A percentile compares a stretch with the other conserved stretches of the same genome.
Evolutionary conservation across 1,284 basidiomycete species (phyloP).

Genomic region (Peniophora sp.): DNA sequence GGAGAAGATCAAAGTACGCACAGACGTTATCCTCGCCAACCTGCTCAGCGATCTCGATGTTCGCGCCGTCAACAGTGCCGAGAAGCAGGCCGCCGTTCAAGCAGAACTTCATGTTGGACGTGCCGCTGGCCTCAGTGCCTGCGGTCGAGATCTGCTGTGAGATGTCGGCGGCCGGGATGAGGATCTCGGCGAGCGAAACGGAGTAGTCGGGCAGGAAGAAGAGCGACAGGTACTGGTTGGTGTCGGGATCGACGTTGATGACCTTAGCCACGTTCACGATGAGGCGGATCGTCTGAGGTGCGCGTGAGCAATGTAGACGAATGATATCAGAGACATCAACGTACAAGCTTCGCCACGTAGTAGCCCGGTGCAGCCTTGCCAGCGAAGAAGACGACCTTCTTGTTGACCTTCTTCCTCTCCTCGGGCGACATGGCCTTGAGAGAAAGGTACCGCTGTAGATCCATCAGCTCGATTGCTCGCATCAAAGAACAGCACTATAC

Average conservation of each 20-base stretch:
- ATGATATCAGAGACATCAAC: conserved; percentile 5
- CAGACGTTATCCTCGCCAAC: conserved; percentile 67
- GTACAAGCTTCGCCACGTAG: conserved; percentile 72
- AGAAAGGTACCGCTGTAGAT: conserved; percentile 63
- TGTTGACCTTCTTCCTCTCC: conserved; percentile 74
- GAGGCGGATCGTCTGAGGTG: conserved; percentile 72
- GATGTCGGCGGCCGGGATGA: conserved; percentile 89
- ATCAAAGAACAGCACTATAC: too few relatives aligned
- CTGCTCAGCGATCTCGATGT: conserved; percentile 93
- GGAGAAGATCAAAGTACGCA: conserved; percentile 27
- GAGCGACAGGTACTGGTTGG: conserved; percentile 74
- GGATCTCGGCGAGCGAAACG: conserved; percentile 82
- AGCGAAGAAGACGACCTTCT: conserved; percentile 83
- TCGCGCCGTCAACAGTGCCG: conserved; percentile 83
- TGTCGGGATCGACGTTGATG: conserved; percentile 83
- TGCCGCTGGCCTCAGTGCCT: conserved; percentile 84
- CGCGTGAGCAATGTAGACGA: conserved; percentile 6
- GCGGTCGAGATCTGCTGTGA: conserved; percentile 92
- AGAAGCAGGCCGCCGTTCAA: conserved; percentile 82
- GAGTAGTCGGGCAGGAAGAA: conserved; percentile 88
- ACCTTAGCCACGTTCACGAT: conserved; percentile 84
- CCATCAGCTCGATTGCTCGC: background rate
- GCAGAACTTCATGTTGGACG: conserved; percentile 92
- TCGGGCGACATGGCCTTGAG: conserved; percentile 73
- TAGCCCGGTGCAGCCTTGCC: conserved; percentile 84